Percentiles rank a stretch among this genome's conserved stretches.
Evolutionary conservation across 495 filamentous ascomycete genomes (phyloP).

Genomic region (Jackrogersella multiformis): DNA sequence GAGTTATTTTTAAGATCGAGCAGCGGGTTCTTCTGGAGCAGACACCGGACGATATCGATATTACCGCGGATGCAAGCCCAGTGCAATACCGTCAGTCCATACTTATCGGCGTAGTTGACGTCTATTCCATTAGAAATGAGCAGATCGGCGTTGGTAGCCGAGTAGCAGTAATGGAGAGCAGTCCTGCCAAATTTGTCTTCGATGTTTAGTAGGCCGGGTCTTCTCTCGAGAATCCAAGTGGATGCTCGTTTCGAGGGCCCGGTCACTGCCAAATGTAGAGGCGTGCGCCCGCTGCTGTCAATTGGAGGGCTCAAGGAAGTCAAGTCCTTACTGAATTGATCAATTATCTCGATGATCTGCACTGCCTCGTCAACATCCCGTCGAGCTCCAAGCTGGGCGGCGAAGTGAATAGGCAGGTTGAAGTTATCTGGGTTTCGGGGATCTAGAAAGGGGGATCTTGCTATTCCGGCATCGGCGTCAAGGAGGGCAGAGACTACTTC

Average conservation of each 20-base stretch:
- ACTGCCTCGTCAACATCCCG: conserved; percentile 36
- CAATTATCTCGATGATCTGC: conserved; percentile 31
- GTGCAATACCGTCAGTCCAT: conserved; percentile 35
- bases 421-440: neutral
- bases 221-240: conserved; percentile 34
- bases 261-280: conserved; percentile 35
- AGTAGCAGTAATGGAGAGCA: conserved; percentile 37
- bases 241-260: conserved; percentile 30
- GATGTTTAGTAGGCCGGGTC: conserved; percentile 17
- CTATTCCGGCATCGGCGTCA: neutral
- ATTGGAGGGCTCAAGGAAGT: neutral
- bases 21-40: conserved; percentile 29
- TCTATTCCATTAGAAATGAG: conserved; percentile 25
- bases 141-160: conserved; percentile 21
- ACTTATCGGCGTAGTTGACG: conserved; percentile 36
- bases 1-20: conserved; percentile 22
- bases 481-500: neutral
- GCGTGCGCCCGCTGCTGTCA: conserved; percentile 16
- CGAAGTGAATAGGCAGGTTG: neutral
- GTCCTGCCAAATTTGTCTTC: conserved; percentile 27
- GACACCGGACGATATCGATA: conserved; percentile 27
- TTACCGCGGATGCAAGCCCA: conserved; percentile 31
- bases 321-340: conserved; percentile 11
- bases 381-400: neutral
- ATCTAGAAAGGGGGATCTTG: neutral